These are phyloP conservation scores for Globisporangium paroecandrum DNA, from an alignment of 352 stramenopile genomes.

Conservation along the genomic window DNA sequence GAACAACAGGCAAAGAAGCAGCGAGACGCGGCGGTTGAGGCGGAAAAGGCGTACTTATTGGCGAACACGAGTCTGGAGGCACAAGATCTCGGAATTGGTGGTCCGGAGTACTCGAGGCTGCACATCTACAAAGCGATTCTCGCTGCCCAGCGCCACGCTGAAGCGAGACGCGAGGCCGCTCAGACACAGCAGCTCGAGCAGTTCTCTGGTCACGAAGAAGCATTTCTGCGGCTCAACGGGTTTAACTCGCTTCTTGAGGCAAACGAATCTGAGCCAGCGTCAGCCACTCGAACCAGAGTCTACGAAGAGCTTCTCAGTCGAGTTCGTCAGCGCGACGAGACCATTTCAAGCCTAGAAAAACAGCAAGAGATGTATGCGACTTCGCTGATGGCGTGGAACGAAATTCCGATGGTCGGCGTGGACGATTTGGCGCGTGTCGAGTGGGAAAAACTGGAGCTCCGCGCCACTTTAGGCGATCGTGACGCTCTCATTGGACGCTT, in stretches of 20 bases:
- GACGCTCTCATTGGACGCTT: background rate
- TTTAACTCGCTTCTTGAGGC: background rate
- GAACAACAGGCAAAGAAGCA: slow-evolving; percentile 12
- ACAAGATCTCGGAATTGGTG: background rate
- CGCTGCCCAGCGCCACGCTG: background rate
- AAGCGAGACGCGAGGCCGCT: slow-evolving; percentile 4
- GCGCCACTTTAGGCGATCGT: background rate
- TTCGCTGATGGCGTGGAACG: slow-evolving; percentile 12
- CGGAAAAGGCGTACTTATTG: slow-evolving; percentile 12
- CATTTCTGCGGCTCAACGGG: slow-evolving; percentile 5
- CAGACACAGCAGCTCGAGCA: slow-evolving; percentile 16
- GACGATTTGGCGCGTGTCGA: background rate
- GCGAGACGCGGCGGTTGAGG: background rate
- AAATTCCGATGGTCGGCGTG: background rate
- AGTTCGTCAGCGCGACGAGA: background rate
- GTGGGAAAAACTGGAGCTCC: background rate
- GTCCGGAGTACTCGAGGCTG: slow-evolving; percentile 16
- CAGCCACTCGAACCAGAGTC: background rate
- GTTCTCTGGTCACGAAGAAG: slow-evolving; percentile 20
- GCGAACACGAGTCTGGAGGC: background rate
- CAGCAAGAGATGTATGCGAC: background rate
- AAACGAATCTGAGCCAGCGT: background rate
- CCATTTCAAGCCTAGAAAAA: background rate
- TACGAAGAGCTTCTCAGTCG: slow-evolving; percentile 14
- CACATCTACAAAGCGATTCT: slow-evolving; percentile 13